A percentile compares a stretch with the other conserved stretches of the same genome.
These are phyloP conservation scores for Vaccinium myrtillus DNA, from an alignment of 148 eudicot genomes.

Conservation along the genomic window DNA sequence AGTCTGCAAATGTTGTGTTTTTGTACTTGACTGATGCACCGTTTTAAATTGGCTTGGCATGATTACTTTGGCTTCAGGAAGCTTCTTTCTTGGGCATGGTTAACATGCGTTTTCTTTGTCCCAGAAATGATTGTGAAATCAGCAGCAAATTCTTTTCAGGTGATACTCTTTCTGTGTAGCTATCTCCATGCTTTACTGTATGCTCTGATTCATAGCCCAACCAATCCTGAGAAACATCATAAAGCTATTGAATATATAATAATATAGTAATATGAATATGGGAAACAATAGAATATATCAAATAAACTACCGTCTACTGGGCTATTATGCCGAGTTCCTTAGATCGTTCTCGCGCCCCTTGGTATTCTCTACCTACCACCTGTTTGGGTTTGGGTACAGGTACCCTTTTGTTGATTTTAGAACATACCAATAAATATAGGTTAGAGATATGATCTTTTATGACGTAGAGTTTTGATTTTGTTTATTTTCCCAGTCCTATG, in stretches of 20 bases:
- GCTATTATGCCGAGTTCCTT: neutral
- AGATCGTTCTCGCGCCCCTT: neutral
- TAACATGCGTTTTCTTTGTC: constrained; percentile 82
- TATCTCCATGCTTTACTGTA: neutral
- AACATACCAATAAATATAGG: neutral
- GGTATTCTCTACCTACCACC: neutral
- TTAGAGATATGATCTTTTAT: neutral
- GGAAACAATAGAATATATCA: neutral
- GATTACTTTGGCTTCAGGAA: constrained; percentile 61
- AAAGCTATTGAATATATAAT: neutral
- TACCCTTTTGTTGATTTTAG: neutral
- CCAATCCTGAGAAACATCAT: neutral
- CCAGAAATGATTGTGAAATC: constrained; percentile 91
- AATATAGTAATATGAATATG: neutral
- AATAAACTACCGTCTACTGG: neutral
- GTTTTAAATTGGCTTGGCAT: neutral
- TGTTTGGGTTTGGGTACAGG: neutral
- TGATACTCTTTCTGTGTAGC: constrained; percentile 17
- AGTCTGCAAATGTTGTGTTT: neutral
- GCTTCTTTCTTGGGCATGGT: constrained; percentile 99
- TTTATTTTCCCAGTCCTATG: neutral
- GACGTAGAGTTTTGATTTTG: neutral
- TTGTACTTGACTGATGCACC: neutral
- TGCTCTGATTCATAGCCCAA: neutral
- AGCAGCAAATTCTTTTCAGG: constrained; percentile 61